Conservation (phyloP, 495 filamentous ascomycete genomes). For the Neohortaea acidophila region DNA sequence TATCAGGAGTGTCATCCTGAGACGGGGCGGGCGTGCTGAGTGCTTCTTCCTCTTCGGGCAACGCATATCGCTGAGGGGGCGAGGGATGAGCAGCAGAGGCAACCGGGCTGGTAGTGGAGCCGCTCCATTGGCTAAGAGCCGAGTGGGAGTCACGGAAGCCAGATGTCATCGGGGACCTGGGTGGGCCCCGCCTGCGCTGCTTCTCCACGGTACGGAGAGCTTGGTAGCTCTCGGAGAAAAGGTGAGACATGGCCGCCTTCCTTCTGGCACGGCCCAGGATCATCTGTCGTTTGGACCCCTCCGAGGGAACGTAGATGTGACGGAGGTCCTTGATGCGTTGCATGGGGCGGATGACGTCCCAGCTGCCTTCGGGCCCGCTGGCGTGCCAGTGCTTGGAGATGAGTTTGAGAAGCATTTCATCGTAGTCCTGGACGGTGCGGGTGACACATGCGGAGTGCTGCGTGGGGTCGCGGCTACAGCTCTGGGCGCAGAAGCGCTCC, state of each 20-base stretch:
- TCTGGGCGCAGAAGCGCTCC: background rate
- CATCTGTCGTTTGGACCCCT: background rate
- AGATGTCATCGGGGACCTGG: no score
- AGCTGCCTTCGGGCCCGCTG: background rate
- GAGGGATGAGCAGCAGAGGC: no score
- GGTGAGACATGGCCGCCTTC: no score
- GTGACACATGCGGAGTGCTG: background rate
- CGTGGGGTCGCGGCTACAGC: background rate
- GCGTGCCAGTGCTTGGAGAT: background rate
- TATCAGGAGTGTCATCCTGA: no score
- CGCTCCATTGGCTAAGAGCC: no score
- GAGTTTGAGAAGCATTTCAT: background rate
- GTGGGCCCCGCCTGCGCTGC: no score
- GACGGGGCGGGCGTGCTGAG: no score
- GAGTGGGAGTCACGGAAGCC: no score
- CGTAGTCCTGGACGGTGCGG: background rate
- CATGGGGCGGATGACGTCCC: background rate
- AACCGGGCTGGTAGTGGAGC: no score
- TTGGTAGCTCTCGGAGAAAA: background rate
- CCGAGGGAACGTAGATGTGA: background rate
- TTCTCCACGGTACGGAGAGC: background rate
- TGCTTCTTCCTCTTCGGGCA: no score
- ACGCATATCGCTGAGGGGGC: no score
- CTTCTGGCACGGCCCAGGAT: no score
- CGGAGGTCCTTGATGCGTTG: background rate